Evolutionary conservation across 768 basidiomycete genomes (phyloP).

Genomic region (Suillus plorans): DNA sequence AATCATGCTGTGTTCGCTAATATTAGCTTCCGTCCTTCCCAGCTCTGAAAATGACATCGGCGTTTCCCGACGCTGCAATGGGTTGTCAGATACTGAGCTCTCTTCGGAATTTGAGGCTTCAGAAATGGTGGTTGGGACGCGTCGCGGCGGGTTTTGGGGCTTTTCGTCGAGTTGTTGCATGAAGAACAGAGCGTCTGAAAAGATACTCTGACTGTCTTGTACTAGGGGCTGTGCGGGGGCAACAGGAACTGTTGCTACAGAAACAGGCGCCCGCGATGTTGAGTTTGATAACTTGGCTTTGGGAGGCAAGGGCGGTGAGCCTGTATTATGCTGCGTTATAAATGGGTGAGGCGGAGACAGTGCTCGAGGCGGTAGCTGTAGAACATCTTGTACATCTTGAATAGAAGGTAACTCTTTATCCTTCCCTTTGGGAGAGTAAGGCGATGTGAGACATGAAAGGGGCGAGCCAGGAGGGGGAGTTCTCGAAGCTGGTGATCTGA

Average conservation of each 20-base stretch:
- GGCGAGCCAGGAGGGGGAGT: conserved; percentile 22
- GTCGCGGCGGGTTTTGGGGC: conserved; percentile 26
- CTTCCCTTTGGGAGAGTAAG: conserved; percentile 23
- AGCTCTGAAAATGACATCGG: conserved; percentile 14
- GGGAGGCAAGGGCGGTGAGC: conserved; percentile 21
- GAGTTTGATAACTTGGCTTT: conserved; percentile 21
- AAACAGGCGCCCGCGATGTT: conserved; percentile 9
- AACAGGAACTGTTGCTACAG: conserved; percentile 16
- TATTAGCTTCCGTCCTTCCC: conserved; percentile 19
- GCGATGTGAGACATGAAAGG: conserved; percentile 38
- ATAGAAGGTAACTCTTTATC: conserved; percentile 35
- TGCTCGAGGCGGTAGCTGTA: conserved; percentile 12
- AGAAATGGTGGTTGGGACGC: conserved; percentile 45
- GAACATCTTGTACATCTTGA: conserved; percentile 23
- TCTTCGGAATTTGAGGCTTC: conserved; percentile 43
- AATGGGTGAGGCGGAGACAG: conserved; percentile 10
- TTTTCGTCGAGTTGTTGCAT: conserved; percentile 57
- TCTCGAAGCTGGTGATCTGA: conserved; percentile 14
- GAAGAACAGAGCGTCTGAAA: conserved; percentile 63
- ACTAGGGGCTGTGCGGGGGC: conserved; percentile 28
- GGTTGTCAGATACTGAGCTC: conserved; percentile 31
- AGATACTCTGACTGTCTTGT: conserved; percentile 38
- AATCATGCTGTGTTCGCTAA: conserved; percentile 37
- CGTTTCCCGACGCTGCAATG: conserved; percentile 22
- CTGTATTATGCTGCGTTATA: conserved; percentile 17